phyloP scores from a whole-genome alignment of 2,329 filamentous ascomycete species.

The Elsinoe necatrix region DNA sequence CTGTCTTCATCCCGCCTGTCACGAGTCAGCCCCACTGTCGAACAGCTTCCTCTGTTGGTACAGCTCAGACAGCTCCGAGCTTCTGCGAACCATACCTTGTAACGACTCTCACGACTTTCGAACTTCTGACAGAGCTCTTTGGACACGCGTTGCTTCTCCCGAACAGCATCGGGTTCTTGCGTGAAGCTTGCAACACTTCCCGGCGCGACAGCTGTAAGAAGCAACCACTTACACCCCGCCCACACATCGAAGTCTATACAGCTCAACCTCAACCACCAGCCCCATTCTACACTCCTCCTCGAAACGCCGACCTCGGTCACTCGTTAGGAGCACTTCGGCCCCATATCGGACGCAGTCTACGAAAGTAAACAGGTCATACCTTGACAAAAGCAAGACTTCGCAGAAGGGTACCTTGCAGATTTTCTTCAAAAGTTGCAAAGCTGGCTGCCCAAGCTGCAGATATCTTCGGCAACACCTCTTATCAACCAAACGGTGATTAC shows the following conservation, averaged over 20 bases:
- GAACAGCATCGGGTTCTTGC: neutral
- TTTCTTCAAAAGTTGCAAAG: neutral
- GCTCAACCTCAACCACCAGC: neutral
- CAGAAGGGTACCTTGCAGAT: neutral
- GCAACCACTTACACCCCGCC: conserved; percentile 4
- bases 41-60: conserved; percentile 2
- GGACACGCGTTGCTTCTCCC: neutral
- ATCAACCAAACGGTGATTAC: neutral
- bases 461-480: neutral
- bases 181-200: neutral
- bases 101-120: neutral
- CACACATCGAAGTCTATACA: neutral
- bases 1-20: neutral
- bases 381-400: neutral
- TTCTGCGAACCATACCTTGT: neutral
- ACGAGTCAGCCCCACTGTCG: conserved; percentile 4
- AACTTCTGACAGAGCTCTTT: neutral
- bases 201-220: conserved; percentile 1
- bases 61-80: conserved; percentile 2
- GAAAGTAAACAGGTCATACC: neutral
- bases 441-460: conserved; percentile 4
- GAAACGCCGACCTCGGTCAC: neutral
- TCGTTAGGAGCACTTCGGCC: neutral
- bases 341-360: neutral
- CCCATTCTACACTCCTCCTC: neutral